Percentiles rank a stretch among this genome's conserved stretches.
These are phyloP conservation scores for Digitaria exilis DNA, from an alignment of 202 grass and related monocot genomes.

Conservation along the genomic window DNA sequence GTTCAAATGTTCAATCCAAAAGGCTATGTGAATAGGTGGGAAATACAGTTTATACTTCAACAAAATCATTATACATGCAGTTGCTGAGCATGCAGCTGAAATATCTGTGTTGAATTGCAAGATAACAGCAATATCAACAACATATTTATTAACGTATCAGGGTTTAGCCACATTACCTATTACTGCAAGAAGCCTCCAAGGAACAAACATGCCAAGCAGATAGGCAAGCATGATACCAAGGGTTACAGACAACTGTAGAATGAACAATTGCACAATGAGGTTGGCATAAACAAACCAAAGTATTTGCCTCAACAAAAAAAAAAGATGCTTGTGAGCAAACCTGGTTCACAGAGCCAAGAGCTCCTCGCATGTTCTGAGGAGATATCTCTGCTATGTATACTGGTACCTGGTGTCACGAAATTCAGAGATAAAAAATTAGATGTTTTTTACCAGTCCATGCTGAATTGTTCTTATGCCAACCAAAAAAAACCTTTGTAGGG, in stretches of 20 bases:
- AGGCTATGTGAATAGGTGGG: not conserved
- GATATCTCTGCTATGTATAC: conserved; percentile 97
- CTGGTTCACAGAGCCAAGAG: conserved; percentile 92
- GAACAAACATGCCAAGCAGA: conserved; percentile 91
- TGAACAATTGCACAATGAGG: not conserved
- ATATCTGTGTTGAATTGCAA: not conserved
- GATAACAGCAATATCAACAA: not conserved
- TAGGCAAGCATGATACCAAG: conserved; percentile 81
- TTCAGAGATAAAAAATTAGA: not conserved
- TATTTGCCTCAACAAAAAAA: conserved; percentile 21
- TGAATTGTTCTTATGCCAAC: not conserved
- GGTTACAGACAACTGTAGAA: conserved; percentile 71
- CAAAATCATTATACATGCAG: not conserved
- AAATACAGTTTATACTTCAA: not conserved
- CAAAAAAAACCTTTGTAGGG: not conserved
- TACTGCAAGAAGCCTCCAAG: conserved; percentile 93
- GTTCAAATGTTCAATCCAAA: not conserved
- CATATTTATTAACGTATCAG: not conserved
- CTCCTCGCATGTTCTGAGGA: conserved; percentile 92
- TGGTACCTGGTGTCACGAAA: conserved; percentile 66
- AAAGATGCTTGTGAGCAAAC: conserved; percentile 31
- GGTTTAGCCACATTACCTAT: conserved; percentile 61
- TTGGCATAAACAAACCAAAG: not conserved
- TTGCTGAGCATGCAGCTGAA: not conserved
- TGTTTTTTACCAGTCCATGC: not conserved